A percentile compares a stretch with the other conserved stretches of the same genome.
Evolutionary conservation across 108 stramenopile species (phyloP).

Genomic region (Pseudonitzschia multistriata): DNA sequence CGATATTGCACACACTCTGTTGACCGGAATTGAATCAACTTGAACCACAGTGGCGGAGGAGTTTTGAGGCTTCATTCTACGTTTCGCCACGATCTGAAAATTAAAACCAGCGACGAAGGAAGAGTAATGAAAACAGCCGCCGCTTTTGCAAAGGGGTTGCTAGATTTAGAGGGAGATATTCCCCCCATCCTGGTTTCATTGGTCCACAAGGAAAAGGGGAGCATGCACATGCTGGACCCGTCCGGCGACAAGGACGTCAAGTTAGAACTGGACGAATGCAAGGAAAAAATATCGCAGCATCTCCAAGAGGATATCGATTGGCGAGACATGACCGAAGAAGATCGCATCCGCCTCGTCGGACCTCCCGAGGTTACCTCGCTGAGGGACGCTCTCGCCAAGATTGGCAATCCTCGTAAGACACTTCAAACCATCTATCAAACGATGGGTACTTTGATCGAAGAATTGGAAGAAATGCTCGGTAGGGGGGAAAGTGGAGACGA

Average conservation of each 20-base stretch:
- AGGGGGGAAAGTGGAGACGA: constrained; percentile 72
- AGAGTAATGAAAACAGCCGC: constrained; percentile 99
- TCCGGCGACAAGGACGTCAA: constrained; percentile 95
- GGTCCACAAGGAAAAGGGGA: constrained; percentile 92
- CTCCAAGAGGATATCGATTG: constrained; percentile 86
- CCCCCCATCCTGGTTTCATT: constrained; percentile 97
- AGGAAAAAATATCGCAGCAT: constrained; percentile 71
- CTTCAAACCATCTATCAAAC: constrained; percentile 78
- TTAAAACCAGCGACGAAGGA: constrained; percentile 97
- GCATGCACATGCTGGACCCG: constrained; percentile 92
- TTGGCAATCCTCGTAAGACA: constrained; percentile 88
- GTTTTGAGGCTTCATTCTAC: constrained; percentile 97
- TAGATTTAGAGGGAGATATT: constrained; percentile 97
- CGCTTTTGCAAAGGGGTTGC: constrained; percentile 92
- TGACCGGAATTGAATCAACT: too few species aligned
- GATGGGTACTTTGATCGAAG: constrained; percentile 80
- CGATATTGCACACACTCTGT: not conserved
- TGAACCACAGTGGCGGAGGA: constrained; percentile 80
- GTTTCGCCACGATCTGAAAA: constrained; percentile 98
- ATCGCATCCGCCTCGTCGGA: constrained; percentile 69
- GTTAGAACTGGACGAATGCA: constrained; percentile 81
- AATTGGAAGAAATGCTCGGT: constrained; percentile 85
- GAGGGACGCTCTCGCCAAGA: constrained; percentile 69
- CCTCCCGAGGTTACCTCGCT: constrained; percentile 71
- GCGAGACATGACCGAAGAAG: constrained; percentile 53